phyloP scores from a whole-genome alignment of 176 grass and related monocot species.

The Zoysia japonica region DNA sequence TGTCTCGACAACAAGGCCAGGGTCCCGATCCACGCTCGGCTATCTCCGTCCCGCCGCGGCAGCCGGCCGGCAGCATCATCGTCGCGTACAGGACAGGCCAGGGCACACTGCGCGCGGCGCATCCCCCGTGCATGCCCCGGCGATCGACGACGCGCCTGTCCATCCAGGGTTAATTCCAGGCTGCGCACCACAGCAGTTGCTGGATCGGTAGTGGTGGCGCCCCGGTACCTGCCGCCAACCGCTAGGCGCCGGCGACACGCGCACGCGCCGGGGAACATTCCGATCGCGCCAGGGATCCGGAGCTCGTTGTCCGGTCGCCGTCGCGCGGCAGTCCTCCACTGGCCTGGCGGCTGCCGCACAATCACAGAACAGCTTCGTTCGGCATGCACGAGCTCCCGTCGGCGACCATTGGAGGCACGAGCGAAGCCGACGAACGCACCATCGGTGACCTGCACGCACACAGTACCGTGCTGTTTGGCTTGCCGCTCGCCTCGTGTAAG shows the following conservation, averaged over 20 bases:
- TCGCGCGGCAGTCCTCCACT: constrained; percentile 16
- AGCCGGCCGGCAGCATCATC: background rate
- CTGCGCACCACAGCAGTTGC: background rate
- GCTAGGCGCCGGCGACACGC: constrained; percentile 2
- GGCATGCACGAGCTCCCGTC: constrained; percentile 15
- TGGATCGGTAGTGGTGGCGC: no score
- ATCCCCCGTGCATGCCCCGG: no score
- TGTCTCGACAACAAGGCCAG: background rate
- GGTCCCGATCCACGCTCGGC: background rate
- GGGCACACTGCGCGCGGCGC: background rate
- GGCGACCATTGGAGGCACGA: background rate
- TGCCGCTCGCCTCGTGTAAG: background rate
- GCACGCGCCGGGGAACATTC: constrained; percentile 19
- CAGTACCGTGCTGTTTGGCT: constrained; percentile 14
- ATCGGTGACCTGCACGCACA: background rate
- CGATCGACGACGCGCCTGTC: no score
- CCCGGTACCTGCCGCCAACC: background rate
- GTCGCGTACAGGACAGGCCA: background rate
- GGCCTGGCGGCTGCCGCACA: background rate
- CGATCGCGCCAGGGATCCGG: constrained; percentile 29
- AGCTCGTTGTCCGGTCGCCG: constrained; percentile 17
- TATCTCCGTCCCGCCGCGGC: background rate
- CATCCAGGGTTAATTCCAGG: no score
- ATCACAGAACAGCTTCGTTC: background rate
- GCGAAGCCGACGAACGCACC: constrained; percentile 15